Evolutionary conservation across 108 stramenopile species (phyloP).

Genomic region (Fistulifera pelliculosa): DNA sequence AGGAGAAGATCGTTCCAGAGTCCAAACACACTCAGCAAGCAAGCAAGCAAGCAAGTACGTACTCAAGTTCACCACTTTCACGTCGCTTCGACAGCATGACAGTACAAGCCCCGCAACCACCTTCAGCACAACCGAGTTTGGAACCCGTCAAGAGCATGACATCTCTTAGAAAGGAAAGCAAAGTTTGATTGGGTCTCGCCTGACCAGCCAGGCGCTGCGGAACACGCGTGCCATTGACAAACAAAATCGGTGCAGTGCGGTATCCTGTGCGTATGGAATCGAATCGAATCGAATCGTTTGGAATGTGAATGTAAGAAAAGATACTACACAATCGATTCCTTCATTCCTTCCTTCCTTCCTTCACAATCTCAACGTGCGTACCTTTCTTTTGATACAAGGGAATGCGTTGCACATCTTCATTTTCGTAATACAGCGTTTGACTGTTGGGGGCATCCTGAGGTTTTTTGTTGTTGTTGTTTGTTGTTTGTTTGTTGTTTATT

Average conservation of each 20-base stretch:
- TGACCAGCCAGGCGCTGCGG: slow-evolving; percentile 33
- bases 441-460: slow-evolving; percentile 16
- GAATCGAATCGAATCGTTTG: no score
- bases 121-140: slow-evolving; percentile 84
- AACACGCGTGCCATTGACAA: slow-evolving; percentile 60
- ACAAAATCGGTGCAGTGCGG: slow-evolving; percentile 60
- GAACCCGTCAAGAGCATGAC: slow-evolving; percentile 62
- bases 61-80: neutral
- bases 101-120: slow-evolving; percentile 93
- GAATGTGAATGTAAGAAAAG: no score
- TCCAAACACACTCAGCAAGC: no score
- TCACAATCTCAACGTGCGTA: no score
- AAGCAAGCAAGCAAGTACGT: no score
- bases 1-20: no score
- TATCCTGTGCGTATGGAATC: slow-evolving; percentile 33
- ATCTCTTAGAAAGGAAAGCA: slow-evolving; percentile 62
- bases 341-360: neutral
- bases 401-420: slow-evolving; percentile 46
- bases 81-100: slow-evolving; percentile 38
- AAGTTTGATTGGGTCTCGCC: slow-evolving; percentile 64
- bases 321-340: no score
- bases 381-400: slow-evolving; percentile 42
- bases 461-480: no score
- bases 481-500: no score
- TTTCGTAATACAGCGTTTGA: slow-evolving; percentile 42